These are phyloP conservation scores for Fraxinus anomala DNA, from an alignment of 257 asterid species.

Conservation along the genomic window DNA sequence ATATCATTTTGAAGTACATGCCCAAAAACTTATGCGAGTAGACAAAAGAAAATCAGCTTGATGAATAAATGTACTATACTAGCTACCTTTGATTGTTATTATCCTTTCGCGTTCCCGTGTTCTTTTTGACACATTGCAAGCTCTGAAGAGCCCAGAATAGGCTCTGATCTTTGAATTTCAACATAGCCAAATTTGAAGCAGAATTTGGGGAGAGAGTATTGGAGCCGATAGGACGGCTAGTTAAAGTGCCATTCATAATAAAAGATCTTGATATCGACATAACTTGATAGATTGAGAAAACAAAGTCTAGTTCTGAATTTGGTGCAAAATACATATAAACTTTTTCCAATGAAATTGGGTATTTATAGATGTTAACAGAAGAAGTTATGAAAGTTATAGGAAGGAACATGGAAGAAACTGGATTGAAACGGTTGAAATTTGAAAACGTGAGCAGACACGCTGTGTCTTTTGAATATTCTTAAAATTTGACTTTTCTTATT, in stretches of 20 bases:
- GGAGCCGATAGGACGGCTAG: constrained; percentile 11
- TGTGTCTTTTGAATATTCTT: constrained; percentile 5
- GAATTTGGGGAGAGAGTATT: constrained; percentile 16
- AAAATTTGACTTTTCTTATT: constrained; percentile 29
- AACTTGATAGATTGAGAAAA: neutral
- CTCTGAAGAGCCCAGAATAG: constrained; percentile 16
- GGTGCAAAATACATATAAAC: too few relatives aligned
- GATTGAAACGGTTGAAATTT: neutral
- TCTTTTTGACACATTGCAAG: neutral
- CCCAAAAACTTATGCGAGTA: neutral
- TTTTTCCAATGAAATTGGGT: constrained; percentile 7
- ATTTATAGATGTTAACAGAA: neutral
- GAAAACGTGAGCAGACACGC: constrained; percentile 34
- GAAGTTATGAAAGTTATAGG: constrained; percentile 24
- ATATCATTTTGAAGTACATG: neutral
- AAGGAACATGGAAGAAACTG: neutral
- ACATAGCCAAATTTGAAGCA: constrained; percentile 13
- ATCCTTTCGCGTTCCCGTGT: neutral
- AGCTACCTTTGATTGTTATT: constrained; percentile 24
- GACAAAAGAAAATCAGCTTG: too few relatives aligned
- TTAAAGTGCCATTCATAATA: constrained; percentile 2
- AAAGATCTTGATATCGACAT: constrained; percentile 35
- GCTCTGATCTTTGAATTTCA: constrained; percentile 8
- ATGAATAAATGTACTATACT: neutral
- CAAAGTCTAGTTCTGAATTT: neutral